phyloP scores from a whole-genome alignment of 2,329 filamentous ascomycete genomes.

The Penicillium frequentans region DNA sequence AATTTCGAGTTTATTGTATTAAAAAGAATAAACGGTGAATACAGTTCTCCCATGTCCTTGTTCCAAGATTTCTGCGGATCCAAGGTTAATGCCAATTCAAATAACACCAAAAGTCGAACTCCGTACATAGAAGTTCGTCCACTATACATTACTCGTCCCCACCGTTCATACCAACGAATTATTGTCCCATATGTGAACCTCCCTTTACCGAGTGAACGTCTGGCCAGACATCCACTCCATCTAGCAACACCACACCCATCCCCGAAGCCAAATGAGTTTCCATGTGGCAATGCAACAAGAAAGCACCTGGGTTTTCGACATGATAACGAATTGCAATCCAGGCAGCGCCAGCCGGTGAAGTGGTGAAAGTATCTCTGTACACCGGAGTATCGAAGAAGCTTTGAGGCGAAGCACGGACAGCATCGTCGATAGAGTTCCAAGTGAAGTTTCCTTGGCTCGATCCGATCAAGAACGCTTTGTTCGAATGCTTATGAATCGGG shows the following conservation, averaged over 20 bases:
- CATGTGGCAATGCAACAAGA: constrained; percentile 53
- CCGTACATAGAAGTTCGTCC: neutral
- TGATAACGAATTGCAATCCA: constrained; percentile 52
- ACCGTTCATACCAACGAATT: neutral
- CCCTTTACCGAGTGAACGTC: neutral
- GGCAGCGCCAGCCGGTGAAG: constrained; percentile 32
- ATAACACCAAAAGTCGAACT: neutral
- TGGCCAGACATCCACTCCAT: constrained; percentile 49
- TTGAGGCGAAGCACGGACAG: constrained; percentile 46
- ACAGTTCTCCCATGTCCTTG: too few relatives aligned
- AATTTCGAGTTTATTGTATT: neutral
- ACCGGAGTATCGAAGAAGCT: constrained; percentile 57
- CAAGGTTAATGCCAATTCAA: neutral
- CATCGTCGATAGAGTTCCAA: constrained; percentile 56
- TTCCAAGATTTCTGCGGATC: neutral
- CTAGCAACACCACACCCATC: constrained; percentile 50
- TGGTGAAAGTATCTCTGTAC: constrained; percentile 52
- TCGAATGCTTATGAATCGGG: constrained; percentile 65
- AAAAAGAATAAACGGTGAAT: neutral
- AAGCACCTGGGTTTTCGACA: constrained; percentile 49
- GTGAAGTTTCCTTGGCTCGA: constrained; percentile 50
- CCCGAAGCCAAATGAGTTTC: constrained; percentile 50
- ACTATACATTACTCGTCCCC: neutral
- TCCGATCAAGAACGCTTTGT: constrained; percentile 60
- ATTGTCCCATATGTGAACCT: neutral